Conservation (phyloP, 306 rosid species). For the Astragalus glycyphyllos region DNA sequence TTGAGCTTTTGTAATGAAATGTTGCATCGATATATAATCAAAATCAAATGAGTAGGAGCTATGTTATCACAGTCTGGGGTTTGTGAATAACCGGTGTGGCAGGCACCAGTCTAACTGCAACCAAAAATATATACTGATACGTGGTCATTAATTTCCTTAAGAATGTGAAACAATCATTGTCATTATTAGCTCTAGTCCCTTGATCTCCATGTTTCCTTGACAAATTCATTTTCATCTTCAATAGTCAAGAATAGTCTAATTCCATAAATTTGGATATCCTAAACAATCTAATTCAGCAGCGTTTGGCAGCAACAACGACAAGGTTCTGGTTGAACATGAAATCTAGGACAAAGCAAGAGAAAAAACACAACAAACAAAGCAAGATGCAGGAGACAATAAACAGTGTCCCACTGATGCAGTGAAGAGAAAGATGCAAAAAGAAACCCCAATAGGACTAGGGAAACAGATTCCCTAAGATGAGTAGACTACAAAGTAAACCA, state of each 20-base stretch:
- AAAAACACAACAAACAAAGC: neutral
- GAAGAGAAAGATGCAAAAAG: conserved; percentile 44
- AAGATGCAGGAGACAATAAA: conserved; percentile 33
- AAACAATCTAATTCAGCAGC: conserved; percentile 47
- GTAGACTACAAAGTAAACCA: too few species aligned
- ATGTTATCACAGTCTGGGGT: neutral
- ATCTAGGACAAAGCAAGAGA: conserved; percentile 33
- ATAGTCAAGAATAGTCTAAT: conserved; percentile 66
- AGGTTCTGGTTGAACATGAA: conserved; percentile 43
- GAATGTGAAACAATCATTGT: conserved; percentile 63
- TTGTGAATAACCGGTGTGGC: neutral
- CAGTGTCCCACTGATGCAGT: conserved; percentile 28
- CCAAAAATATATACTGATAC: conserved; percentile 46
- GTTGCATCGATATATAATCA: neutral
- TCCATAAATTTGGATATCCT: conserved; percentile 56
- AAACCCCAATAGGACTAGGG: conserved; percentile 29
- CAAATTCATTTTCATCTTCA: conserved; percentile 61
- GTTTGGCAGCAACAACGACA: conserved; percentile 34
- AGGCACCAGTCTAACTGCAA: conserved; percentile 6
- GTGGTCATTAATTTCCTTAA: conserved; percentile 64
- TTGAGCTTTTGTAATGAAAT: conserved; percentile 27
- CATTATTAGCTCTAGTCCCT: conserved; percentile 65
- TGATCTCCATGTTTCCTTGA: conserved; percentile 64
- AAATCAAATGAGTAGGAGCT: neutral
- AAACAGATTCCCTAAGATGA: too few species aligned